phyloP scores from a whole-genome alignment of 768 basidiomycete species.

The Mycena rosella region DNA sequence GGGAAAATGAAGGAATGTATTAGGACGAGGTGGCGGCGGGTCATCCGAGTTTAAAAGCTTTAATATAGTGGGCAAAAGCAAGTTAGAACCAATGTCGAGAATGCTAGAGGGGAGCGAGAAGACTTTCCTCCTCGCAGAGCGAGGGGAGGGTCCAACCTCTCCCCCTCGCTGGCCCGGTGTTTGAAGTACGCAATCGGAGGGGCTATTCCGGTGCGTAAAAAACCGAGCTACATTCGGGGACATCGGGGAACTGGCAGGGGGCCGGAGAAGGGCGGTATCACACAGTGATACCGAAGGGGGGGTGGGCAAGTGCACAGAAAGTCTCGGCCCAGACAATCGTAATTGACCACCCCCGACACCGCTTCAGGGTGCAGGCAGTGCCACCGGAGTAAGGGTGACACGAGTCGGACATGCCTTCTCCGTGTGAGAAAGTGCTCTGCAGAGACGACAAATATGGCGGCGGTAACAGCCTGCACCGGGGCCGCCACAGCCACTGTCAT shows the following conservation, averaged over 20 bases:
- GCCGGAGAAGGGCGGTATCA: neutral
- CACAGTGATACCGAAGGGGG: neutral
- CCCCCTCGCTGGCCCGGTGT: constrained; percentile 21
- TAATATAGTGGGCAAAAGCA: neutral
- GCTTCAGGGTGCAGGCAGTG: neutral
- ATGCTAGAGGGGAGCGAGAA: neutral
- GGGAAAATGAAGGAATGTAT: constrained; percentile 26
- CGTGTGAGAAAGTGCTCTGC: neutral
- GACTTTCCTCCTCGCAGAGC: constrained; percentile 24
- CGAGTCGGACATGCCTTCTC: neutral
- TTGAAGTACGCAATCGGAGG: neutral
- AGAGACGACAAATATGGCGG: neutral
- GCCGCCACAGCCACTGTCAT: neutral
- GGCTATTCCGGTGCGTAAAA: constrained; percentile 5
- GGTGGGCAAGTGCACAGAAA: neutral
- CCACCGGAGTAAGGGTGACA: too few species aligned
- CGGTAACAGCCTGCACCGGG: neutral
- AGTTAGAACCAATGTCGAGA: neutral
- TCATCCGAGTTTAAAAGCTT: neutral
- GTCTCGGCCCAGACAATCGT: neutral
- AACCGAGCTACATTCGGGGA: constrained; percentile 17
- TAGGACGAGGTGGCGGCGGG: constrained; percentile 15
- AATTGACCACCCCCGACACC: neutral
- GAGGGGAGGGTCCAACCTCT: constrained; percentile 19
- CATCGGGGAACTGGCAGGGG: neutral